These are phyloP conservation scores for Nemania abortiva DNA, from an alignment of 2,329 filamentous ascomycete genomes.

Conservation along the genomic window DNA sequence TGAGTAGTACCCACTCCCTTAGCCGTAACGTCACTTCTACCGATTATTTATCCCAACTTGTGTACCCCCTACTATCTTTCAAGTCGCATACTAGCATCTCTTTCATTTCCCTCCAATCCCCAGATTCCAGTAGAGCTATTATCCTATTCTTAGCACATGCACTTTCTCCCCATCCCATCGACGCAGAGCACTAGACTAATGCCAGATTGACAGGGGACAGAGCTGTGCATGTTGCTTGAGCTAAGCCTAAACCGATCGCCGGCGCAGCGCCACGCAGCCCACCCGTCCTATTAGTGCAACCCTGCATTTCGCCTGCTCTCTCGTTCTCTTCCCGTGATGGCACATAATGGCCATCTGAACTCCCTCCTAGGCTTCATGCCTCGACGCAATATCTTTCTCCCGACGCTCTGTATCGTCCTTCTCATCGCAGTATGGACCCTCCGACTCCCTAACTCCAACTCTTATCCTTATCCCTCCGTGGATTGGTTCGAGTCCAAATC, in stretches of 20 bases:
- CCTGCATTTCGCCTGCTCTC: not conserved
- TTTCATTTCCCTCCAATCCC: not conserved
- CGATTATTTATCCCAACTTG: too few species aligned
- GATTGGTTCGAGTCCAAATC: conserved; percentile 44
- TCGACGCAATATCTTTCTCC: conserved; percentile 49
- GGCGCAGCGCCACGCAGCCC: conserved; percentile 8
- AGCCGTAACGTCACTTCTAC: not conserved
- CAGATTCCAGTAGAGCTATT: too few species aligned
- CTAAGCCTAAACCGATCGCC: conserved; percentile 21
- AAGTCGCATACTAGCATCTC: too few species aligned
- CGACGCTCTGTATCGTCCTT: conserved; percentile 48
- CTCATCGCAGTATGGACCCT: conserved; percentile 49
- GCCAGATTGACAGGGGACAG: not conserved
- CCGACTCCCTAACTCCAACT: conserved; percentile 40
- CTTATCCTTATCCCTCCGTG: conserved; percentile 33
- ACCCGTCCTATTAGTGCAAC: conserved; percentile 18
- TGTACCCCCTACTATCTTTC: too few species aligned
- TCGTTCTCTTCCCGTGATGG: conserved; percentile 40
- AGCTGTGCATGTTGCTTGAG: not conserved
- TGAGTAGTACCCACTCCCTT: too few species aligned
- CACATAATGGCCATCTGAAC: conserved; percentile 46
- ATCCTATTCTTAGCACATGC: too few species aligned
- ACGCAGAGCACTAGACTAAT: not conserved
- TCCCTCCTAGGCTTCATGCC: conserved; percentile 49
- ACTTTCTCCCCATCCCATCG: too few species aligned